Conservation (phyloP, 768 basidiomycete species). For the Lepiota venenata region DNA sequence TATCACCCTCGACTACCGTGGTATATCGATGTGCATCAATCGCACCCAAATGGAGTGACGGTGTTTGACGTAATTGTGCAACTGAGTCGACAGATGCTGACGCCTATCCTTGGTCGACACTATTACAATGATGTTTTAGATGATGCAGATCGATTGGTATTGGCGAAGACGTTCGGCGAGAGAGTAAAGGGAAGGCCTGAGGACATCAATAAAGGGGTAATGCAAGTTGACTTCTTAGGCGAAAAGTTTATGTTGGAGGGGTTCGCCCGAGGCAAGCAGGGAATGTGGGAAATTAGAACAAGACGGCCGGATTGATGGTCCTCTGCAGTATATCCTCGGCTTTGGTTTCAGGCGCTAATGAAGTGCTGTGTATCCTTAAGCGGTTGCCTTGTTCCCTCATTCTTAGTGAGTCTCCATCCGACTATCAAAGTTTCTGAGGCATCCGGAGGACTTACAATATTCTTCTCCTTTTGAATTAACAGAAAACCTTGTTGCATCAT, state of each 20-base stretch:
- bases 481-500: no score
- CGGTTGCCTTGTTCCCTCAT: background rate
- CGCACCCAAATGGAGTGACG: constrained; percentile 52
- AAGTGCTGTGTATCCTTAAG: background rate
- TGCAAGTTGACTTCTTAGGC: constrained; percentile 59
- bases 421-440: no score
- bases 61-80: constrained; percentile 51
- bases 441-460: no score
- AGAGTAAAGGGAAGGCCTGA: constrained; percentile 37
- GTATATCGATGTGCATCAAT: constrained; percentile 57
- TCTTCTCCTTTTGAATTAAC: no score
- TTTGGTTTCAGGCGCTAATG: background rate
- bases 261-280: constrained; percentile 47
- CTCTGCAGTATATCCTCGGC: background rate
- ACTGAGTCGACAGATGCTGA: constrained; percentile 39
- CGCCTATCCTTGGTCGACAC: constrained; percentile 46
- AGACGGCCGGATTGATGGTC: constrained; percentile 15
- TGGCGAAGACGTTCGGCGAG: constrained; percentile 41
- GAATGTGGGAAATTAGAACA: constrained; percentile 67
- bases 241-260: constrained; percentile 51
- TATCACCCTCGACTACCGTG: constrained; percentile 59
- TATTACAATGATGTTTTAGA: constrained; percentile 58
- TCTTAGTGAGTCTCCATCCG: no score
- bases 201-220: constrained; percentile 39
- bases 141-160: constrained; percentile 36